Evolutionary conservation across 1,139 yeast genomes (phyloP).

Genomic region (Geotrichum aggregatum): DNA sequence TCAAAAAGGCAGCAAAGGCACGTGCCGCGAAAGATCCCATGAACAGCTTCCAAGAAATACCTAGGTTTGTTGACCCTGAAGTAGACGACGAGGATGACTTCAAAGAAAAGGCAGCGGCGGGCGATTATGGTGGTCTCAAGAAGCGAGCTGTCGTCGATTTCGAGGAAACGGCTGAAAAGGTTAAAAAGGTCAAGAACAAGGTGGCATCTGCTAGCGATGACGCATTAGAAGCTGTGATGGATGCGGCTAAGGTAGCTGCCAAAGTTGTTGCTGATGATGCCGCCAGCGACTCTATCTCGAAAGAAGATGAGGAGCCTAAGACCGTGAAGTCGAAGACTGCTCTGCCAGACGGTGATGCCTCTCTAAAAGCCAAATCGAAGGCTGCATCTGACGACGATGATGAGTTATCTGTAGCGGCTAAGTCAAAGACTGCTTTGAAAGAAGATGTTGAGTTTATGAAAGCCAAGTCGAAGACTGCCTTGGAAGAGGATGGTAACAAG

Average conservation of each 20-base stretch:
- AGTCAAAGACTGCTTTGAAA: background rate
- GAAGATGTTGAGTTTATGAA: too few species aligned
- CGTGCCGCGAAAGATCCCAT: background rate
- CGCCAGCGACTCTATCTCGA: background rate
- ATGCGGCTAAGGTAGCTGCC: slow-evolving; percentile 3
- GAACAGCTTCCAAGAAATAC: background rate
- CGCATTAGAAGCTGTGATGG: background rate
- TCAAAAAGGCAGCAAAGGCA: background rate
- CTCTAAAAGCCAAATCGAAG: background rate
- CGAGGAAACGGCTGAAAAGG: background rate
- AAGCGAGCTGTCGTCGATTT: slow-evolving; percentile 1
- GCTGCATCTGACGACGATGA: background rate
- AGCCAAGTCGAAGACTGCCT: background rate
- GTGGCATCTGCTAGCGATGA: background rate
- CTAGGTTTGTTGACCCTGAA: background rate
- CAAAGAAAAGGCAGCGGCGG: background rate
- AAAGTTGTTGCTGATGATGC: background rate
- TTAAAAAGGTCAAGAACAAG: background rate
- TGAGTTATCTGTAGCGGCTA: background rate
- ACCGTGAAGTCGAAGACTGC: background rate
- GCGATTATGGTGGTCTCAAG: background rate
- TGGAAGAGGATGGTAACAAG: background rate
- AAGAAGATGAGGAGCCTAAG: background rate
- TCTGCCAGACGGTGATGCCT: too few species aligned
- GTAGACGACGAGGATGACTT: background rate